Conservation (phyloP, 164 flowering plant genomes). For the Akebia trifoliata region DNA sequence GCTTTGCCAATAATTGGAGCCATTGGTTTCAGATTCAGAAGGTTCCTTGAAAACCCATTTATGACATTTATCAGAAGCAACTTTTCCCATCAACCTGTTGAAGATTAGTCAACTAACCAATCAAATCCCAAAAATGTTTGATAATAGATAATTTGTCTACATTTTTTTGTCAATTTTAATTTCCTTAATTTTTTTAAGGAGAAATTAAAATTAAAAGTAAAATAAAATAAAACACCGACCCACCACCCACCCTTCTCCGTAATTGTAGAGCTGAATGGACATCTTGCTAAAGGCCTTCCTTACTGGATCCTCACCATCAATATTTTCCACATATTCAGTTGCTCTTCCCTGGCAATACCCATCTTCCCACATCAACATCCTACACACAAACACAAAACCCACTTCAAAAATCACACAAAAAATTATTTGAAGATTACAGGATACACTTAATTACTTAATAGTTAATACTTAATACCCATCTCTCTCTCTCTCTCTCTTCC, state of each 20-base stretch:
- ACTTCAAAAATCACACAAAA: not conserved
- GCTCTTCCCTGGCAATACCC: conserved; percentile 86
- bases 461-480: conserved; percentile 4
- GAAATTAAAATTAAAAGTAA: too few species aligned
- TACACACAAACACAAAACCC: conserved; percentile 21
- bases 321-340: conserved; percentile 63
- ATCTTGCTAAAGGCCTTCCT: conserved; percentile 97
- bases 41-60: conserved; percentile 99
- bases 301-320: conserved; percentile 89
- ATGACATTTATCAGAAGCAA: conserved; percentile 99
- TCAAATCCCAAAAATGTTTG: conserved; percentile 7
- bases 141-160: too few species aligned
- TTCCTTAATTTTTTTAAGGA: too few species aligned
- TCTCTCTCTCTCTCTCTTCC: not conserved
- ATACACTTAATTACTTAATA: too few species aligned
- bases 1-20: conserved; percentile 99
- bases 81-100: conserved; percentile 98
- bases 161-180: too few species aligned
- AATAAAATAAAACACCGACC: conserved; percentile 55
- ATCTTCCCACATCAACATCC: conserved; percentile 99
- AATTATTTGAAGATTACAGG: conserved; percentile 5
- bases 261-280: conserved; percentile 98
- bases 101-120: conserved; percentile 25
- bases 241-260: conserved; percentile 99
- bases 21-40: conserved; percentile 85